Conservation (phyloP, 495 filamentous ascomycete species). For the Aspergillus cristatus region DNA sequence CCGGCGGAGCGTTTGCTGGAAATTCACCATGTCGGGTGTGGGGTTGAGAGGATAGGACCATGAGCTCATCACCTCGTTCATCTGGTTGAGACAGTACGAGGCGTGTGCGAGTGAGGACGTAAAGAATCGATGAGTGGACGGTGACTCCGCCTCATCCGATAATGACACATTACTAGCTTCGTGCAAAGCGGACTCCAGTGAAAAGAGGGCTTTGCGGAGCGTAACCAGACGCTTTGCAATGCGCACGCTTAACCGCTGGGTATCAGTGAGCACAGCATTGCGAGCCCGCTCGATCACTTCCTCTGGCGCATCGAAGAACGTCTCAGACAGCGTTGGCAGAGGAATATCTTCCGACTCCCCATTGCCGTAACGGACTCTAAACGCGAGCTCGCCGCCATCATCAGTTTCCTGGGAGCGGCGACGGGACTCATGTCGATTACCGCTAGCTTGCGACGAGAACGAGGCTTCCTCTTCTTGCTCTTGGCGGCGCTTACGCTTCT, state of each 20-base stretch:
- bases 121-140: slow-evolving; percentile 35
- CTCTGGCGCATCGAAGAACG: slow-evolving; percentile 15
- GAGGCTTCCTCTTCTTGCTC: slow-evolving; percentile 26
- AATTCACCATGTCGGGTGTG: slow-evolving; percentile 35
- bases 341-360: slow-evolving; percentile 50
- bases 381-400: slow-evolving; percentile 29
- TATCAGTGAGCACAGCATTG: slow-evolving; percentile 37
- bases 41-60: slow-evolving; percentile 58
- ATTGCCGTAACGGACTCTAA: slow-evolving; percentile 53
- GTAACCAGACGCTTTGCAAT: slow-evolving; percentile 49
- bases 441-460: slow-evolving; percentile 39
- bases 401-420: slow-evolving; percentile 22
- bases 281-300: slow-evolving; percentile 31
- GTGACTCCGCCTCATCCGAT: slow-evolving; percentile 14
- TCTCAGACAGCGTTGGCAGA: slow-evolving; percentile 24
- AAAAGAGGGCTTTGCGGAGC: slow-evolving; percentile 51
- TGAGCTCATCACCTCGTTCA: slow-evolving; percentile 44
- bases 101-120: slow-evolving; percentile 39
- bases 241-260: slow-evolving; percentile 40
- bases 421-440: slow-evolving; percentile 31
- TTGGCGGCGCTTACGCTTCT: slow-evolving; percentile 47
- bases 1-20: slow-evolving; percentile 48
- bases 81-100: slow-evolving; percentile 39
- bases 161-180: slow-evolving; percentile 10
- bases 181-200: slow-evolving; percentile 27